A percentile compares a stretch with the other conserved stretches of the same genome.
These are phyloP conservation scores for Myxozyma monticola DNA, from an alignment of 805 yeast species.

Conservation along the genomic window DNA sequence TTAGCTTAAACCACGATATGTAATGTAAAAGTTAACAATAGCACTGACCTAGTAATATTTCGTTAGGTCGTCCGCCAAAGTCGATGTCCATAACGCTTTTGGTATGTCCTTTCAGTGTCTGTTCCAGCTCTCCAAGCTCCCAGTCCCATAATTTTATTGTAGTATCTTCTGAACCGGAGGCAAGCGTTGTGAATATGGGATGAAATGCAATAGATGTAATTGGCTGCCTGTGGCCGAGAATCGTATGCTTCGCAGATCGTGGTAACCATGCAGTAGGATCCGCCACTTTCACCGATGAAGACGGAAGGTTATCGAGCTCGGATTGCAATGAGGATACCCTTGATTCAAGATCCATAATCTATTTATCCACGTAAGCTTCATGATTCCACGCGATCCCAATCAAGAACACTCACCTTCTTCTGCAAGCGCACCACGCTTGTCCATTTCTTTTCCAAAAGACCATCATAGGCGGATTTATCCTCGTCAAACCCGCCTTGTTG, in stretches of 20 bases:
- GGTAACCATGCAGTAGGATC: constrained; percentile 64
- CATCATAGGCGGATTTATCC: constrained; percentile 24
- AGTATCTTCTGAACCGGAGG: constrained; percentile 73
- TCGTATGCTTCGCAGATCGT: constrained; percentile 41
- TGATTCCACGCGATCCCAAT: background rate
- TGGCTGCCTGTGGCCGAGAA: constrained; percentile 59
- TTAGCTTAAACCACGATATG: constrained; percentile 17
- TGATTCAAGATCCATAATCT: constrained; percentile 60
- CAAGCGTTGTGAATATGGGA: constrained; percentile 66
- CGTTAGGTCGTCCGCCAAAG: constrained; percentile 49
- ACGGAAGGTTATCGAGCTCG: constrained; percentile 47
- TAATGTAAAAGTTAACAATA: background rate
- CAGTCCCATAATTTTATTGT: constrained; percentile 70
- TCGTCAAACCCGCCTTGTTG: background rate
- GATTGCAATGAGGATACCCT: constrained; percentile 49
- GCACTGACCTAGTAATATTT: constrained; percentile 12
- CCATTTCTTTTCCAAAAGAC: constrained; percentile 76
- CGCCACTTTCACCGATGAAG: constrained; percentile 31
- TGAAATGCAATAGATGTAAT: constrained; percentile 69
- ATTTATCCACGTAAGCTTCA: background rate
- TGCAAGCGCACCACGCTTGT: constrained; percentile 79
- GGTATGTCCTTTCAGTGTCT: constrained; percentile 72
- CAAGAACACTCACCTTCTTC: constrained; percentile 46
- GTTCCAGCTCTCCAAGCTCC: constrained; percentile 62
- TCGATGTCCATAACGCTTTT: constrained; percentile 59